Conservation (phyloP, 2,329 filamentous ascomycete genomes). For the Ilyonectria robusta region DNA sequence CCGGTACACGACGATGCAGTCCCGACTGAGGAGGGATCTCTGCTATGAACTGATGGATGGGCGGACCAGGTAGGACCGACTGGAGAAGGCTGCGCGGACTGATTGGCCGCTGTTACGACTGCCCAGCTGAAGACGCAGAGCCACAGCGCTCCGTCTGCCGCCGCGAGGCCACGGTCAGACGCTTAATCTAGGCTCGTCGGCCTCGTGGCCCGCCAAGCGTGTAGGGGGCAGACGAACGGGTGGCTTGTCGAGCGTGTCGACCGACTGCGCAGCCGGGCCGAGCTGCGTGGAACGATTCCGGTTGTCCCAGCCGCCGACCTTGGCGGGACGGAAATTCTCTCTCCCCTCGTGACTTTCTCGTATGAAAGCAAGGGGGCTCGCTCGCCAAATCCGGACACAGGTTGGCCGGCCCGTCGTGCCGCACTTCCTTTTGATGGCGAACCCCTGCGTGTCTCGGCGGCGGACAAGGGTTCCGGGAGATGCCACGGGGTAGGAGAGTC, state of each 20-base stretch:
- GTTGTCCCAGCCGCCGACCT: constrained; percentile 11
- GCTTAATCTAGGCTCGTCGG: constrained; percentile 27
- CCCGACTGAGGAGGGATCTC: background rate
- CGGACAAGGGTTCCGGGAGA: background rate
- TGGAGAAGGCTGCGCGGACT: background rate
- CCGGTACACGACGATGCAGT: background rate
- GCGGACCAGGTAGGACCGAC: background rate
- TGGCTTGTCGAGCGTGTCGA: constrained; percentile 17
- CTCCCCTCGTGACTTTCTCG: constrained; percentile 1
- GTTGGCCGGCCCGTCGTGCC: constrained; percentile 34
- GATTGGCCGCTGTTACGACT: background rate
- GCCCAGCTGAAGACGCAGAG: background rate
- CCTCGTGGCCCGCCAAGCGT: constrained; percentile 31
- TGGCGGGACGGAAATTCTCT: constrained; percentile 25
- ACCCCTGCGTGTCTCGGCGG: constrained; percentile 14
- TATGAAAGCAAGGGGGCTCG: constrained; percentile 11
- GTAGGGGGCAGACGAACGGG: background rate
- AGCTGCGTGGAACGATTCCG: constrained; percentile 13
- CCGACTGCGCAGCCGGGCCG: constrained; percentile 29
- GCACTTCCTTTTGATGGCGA: constrained; percentile 28
- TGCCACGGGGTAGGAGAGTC: background rate
- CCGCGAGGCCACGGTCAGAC: background rate
- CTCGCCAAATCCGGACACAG: constrained; percentile 9
- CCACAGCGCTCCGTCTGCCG: too few species aligned
- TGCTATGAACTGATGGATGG: background rate